These are phyloP conservation scores for Pseudogymnoascus sp. DNA, from an alignment of 2,329 filamentous ascomycete genomes.

Conservation along the genomic window DNA sequence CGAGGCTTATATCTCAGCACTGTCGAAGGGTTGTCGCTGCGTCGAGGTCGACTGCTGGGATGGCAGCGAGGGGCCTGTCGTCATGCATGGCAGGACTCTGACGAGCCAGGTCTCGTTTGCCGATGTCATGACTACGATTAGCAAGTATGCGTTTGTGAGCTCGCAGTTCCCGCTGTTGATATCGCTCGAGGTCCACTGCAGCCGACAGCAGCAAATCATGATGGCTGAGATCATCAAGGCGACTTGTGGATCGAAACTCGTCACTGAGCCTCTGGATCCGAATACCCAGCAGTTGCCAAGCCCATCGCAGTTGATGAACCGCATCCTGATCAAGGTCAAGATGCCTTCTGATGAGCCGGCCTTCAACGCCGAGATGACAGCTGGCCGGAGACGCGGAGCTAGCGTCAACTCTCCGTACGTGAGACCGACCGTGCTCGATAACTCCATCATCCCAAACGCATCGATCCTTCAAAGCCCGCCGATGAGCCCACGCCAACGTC, in stretches of 20 bases:
- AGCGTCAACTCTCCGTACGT: slow-evolving; percentile 74
- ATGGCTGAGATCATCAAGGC: slow-evolving; percentile 90
- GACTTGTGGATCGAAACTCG: slow-evolving; percentile 70
- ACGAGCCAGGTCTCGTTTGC: slow-evolving; percentile 83
- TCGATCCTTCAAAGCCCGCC: slow-evolving; percentile 48
- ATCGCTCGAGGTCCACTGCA: slow-evolving; percentile 93
- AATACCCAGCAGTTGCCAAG: slow-evolving; percentile 66
- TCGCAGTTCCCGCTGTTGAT: slow-evolving; percentile 88
- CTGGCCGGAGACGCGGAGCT: slow-evolving; percentile 48
- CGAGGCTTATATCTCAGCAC: slow-evolving; percentile 85
- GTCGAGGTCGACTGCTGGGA: slow-evolving; percentile 99
- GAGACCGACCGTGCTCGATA: slow-evolving; percentile 54
- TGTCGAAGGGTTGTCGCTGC: slow-evolving; percentile 85
- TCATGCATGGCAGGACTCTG: slow-evolving; percentile 83
- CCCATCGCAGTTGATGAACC: slow-evolving; percentile 74
- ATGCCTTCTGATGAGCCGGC: slow-evolving; percentile 43
- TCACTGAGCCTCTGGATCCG: slow-evolving; percentile 65
- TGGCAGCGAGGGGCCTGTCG: slow-evolving; percentile 77
- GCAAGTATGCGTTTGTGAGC: slow-evolving; percentile 84
- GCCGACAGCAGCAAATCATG: slow-evolving; percentile 65
- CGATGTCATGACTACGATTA: slow-evolving; percentile 87
- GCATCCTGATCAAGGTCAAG: slow-evolving; percentile 92
- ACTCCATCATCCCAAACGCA: slow-evolving; percentile 41
- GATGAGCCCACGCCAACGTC: slow-evolving; percentile 34
- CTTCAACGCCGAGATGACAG: slow-evolving; percentile 37